Base-by-base conservation (phyloP, 805 yeast genomes). In the Kodamaea hsintzibuensis region DNA sequence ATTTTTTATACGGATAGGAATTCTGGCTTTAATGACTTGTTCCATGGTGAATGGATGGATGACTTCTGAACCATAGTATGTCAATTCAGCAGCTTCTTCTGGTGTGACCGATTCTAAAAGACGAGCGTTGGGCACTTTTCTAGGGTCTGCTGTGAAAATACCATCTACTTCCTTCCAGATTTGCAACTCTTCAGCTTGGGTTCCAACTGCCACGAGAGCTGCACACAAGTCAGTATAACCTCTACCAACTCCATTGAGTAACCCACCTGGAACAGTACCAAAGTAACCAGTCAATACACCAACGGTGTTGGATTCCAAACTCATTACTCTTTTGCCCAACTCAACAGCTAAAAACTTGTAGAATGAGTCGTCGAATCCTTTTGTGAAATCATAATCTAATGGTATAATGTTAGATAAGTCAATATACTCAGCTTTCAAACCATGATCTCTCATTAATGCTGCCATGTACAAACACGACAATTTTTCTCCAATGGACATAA, bases 121-220 rank as follows among this genome's bases (percentile, higher is more conserved):
- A 62, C 96, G 80, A 2, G 99, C 99, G 53, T 83, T 84, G 38
- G 91, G 87, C 27, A 95, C 98, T 64, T 95, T 95, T 57, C 99
- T 80, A 42, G 99, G 99, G 69, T 95, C 99, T 2, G 99, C 99
- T 0, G 98, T 92, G 77, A 95, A 95, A 40, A 95, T 95, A 63
- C 99, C 99, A 69, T 95, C 99, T 50, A 95, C 99, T 76, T 95
- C 99, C 65, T 95, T 95, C 99, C 99, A 95, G 49, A 95, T 90
- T 74, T 95, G 99, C 57, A 95, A 79, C 72, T 95, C 99, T 45
- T 91, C 96, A 4, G 98, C 98, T 57, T 80, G 83, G 49, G 88
- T 72, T 1, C 98, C 99, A 27, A 95, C 98, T 0, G 99, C 97
- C 40, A 91, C 82, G 65, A 95, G 79, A 1, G 98, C 99, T 16